Evolutionary conservation across 805 yeast species (phyloP), one percentile per base, ranked within the genome.

Genomic region (Candida silvicultrix): DNA sequence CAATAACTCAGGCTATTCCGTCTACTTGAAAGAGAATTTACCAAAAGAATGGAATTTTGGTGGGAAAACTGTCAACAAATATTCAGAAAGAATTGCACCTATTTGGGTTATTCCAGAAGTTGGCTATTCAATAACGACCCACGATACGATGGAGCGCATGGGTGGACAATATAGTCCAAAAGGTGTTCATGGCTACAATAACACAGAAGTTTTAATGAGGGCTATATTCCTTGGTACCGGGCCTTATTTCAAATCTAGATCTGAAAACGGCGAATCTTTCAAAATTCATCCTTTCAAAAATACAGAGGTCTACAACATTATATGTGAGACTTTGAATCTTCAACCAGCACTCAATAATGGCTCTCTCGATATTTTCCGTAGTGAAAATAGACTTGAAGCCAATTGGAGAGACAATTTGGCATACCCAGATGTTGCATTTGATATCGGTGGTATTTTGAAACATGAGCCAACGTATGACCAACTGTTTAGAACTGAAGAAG

Each of bases 101-200:
- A 63, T 90, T 25, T 87, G 96, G 92, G 61, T 90, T 4, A 69
- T 90, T 2, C 97, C 97, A 0, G 76, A 82, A 32, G 80, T 86
- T 6, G 97, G 97, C 0, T 90, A 84, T 66, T 74, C 85, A 0
- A 63, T 89, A 15, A 75, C 87, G 2, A 85, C 89, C 0, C 75
- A 72, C 46, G 71, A 71, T 18, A 75, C 75, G 47, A 77, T 80
- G 75, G 72, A 73, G 21, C 49, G 58, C 21, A 47, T 56, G 41
- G 40, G 47, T 20, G 53, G 59, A 32, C 44, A 51, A 18, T 53
- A 57, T 44, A 25, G 49, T 16, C 56, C 63, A 49, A 52, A 50
- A 31, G 97, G 96, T 9, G 85, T 85, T 1, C 95, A 88, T 63
- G 97, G 97, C 2, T 90, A 87, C 62, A 80, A 84, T 57, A 85